phyloP scores from a whole-genome alignment of 169 alveolate species.

The Plasmodium gonderi region DNA sequence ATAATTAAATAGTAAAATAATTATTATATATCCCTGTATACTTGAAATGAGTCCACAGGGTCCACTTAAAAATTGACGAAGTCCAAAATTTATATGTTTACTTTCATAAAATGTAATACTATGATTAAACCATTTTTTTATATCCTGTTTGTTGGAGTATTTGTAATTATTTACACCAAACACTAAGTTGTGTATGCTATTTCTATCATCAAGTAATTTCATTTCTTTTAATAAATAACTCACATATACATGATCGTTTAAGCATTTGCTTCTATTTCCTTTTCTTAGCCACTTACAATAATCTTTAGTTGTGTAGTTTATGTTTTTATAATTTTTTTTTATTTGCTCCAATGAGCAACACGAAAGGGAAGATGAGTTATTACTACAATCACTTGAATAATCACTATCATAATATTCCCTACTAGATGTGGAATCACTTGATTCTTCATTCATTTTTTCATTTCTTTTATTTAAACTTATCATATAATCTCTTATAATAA shows the following conservation, averaged over 20 bases:
- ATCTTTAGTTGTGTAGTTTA: slow-evolving; percentile 67
- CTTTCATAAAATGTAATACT: slow-evolving; percentile 75
- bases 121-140: slow-evolving; percentile 79
- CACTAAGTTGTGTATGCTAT: slow-evolving; percentile 59
- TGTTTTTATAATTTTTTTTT: slow-evolving; percentile 22
- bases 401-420: slow-evolving; percentile 57
- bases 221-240: slow-evolving; percentile 57
- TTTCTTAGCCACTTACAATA: slow-evolving; percentile 67
- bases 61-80: slow-evolving; percentile 78
- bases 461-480: slow-evolving; percentile 43
- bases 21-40: slow-evolving; percentile 78
- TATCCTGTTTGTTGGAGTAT: slow-evolving; percentile 51
- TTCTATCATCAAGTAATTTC: slow-evolving; percentile 38
- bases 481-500: slow-evolving; percentile 66
- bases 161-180: slow-evolving; percentile 72
- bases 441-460: slow-evolving; percentile 64
- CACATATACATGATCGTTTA: slow-evolving; percentile 69
- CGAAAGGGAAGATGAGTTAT: slow-evolving; percentile 41
- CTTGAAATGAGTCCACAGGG: slow-evolving; percentile 84
- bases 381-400: slow-evolving; percentile 56
- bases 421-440: slow-evolving; percentile 19
- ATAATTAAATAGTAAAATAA: slow-evolving; percentile 78
- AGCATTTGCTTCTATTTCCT: slow-evolving; percentile 55
- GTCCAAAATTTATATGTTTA: slow-evolving; percentile 78
- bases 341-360: slow-evolving; percentile 50